Evolutionary conservation across 23 red algal species (phyloP).

Genomic region (Gracilaria caudata): DNA sequence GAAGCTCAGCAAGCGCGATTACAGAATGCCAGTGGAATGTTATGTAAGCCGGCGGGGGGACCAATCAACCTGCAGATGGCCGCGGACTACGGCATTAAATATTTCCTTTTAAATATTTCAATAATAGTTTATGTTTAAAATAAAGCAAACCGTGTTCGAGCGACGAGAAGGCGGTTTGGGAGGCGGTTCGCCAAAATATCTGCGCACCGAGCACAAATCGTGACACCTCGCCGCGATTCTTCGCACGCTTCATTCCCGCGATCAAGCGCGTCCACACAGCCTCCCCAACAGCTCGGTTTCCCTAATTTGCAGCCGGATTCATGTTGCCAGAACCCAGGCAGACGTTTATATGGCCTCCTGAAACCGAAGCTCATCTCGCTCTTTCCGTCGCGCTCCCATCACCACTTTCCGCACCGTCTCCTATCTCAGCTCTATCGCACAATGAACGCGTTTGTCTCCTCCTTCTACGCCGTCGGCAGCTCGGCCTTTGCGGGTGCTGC

Average conservation of each 20-base stretch:
- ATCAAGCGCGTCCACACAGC: background rate
- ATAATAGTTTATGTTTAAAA: too few relatives aligned
- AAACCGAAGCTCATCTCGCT: too few relatives aligned
- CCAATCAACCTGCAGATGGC: background rate
- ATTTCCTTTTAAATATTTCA: too few relatives aligned
- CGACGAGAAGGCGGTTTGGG: constrained; percentile 18
- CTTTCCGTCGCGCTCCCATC: too few relatives aligned
- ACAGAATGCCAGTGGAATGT: background rate
- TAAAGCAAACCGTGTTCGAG: background rate
- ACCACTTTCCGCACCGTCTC: too few relatives aligned
- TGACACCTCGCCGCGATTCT: background rate
- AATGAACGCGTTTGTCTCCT: constrained; percentile 59
- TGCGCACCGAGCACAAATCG: background rate
- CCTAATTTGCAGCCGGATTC: background rate
- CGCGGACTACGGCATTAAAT: background rate
- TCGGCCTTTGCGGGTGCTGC: constrained; percentile 51
- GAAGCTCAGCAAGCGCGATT: too few relatives aligned
- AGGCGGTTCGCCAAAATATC: constrained; percentile 41
- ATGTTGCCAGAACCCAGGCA: too few relatives aligned
- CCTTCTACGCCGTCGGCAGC: constrained; percentile 46
- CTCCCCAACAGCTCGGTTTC: background rate
- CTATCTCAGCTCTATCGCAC: background rate
- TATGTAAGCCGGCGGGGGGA: background rate
- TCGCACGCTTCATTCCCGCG: background rate
- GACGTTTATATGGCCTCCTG: too few relatives aligned